Percentiles rank a stretch among this genome's conserved stretches.
phyloP scores from a whole-genome alignment of 2,329 filamentous ascomycete species.

The Alternaria atra region DNA sequence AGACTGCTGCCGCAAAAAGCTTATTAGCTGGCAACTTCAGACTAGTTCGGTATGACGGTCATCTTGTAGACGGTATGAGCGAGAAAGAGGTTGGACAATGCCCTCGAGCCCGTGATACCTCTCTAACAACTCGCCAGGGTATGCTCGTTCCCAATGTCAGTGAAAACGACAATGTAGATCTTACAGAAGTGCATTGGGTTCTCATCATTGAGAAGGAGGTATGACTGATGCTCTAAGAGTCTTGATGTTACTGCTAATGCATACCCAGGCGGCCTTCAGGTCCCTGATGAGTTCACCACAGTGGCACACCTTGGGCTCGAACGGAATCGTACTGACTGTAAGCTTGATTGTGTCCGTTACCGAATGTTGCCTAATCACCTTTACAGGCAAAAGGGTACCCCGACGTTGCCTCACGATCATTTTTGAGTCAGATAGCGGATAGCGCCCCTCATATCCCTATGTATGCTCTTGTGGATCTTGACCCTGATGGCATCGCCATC shows the following conservation, averaged over 20 bases:
- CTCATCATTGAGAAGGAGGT: slow-evolving; percentile 84
- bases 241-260: slow-evolving; percentile 23
- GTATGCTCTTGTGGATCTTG: slow-evolving; percentile 74
- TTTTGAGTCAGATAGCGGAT: slow-evolving; percentile 62
- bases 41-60: slow-evolving; percentile 59
- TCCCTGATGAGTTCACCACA: slow-evolving; percentile 68
- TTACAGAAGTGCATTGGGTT: slow-evolving; percentile 68
- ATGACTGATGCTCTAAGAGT: slow-evolving; percentile 11
- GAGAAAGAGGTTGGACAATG: slow-evolving; percentile 50
- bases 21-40: slow-evolving; percentile 68
- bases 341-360: slow-evolving; percentile 13
- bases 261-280: slow-evolving; percentile 74
- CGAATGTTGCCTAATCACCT: slow-evolving; percentile 14
- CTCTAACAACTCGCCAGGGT: slow-evolving; percentile 59
- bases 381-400: slow-evolving; percentile 81
- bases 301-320: slow-evolving; percentile 60
- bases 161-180: slow-evolving; percentile 61
- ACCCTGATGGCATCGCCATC: slow-evolving; percentile 79
- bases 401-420: slow-evolving; percentile 73
- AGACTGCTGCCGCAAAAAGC: slow-evolving; percentile 80
- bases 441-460: slow-evolving; percentile 58
- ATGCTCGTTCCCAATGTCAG: slow-evolving; percentile 66
- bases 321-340: slow-evolving; percentile 76
- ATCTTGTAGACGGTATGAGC: slow-evolving; percentile 51
- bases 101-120: too few species aligned